A percentile compares a stretch with the other conserved stretches of the same genome.
phyloP scores from a whole-genome alignment of 2,329 filamentous ascomycete species.

The Cladosporium cucumerinum region DNA sequence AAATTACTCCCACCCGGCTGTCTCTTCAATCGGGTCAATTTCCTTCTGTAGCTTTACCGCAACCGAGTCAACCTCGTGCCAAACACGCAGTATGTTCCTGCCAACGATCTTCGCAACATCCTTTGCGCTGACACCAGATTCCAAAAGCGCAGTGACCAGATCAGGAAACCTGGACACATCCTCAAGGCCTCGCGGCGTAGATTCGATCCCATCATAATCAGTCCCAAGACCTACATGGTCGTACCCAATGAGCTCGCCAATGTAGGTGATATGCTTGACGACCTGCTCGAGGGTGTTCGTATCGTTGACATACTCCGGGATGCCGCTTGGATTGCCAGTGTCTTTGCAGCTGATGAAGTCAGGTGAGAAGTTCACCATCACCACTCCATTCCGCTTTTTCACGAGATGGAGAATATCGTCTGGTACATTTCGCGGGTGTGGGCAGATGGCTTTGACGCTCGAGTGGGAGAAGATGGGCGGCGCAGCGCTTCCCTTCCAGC shows the following conservation, averaged over 20 bases:
- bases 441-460: slow-evolving; percentile 74
- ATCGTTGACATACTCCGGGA: slow-evolving; percentile 64
- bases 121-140: slow-evolving; percentile 67
- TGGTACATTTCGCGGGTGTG: slow-evolving; percentile 85
- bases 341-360: slow-evolving; percentile 73
- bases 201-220: slow-evolving; percentile 77
- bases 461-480: slow-evolving; percentile 89
- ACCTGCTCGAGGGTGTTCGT: slow-evolving; percentile 76
- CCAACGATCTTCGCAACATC: slow-evolving; percentile 75
- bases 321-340: slow-evolving; percentile 53
- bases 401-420: slow-evolving; percentile 78
- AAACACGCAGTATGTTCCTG: slow-evolving; percentile 78
- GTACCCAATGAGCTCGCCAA: slow-evolving; percentile 79
- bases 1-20: background rate
- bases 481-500: slow-evolving; percentile 69
- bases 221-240: slow-evolving; percentile 84
- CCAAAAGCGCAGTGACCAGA: slow-evolving; percentile 70
- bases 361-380: slow-evolving; percentile 89
- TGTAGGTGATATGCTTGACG: slow-evolving; percentile 75
- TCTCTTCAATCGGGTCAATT: slow-evolving; percentile 44
- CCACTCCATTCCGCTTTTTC: slow-evolving; percentile 67
- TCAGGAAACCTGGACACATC: slow-evolving; percentile 82
- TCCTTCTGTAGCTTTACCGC: slow-evolving; percentile 61
- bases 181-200: slow-evolving; percentile 69
- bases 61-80: slow-evolving; percentile 72